Conservation (phyloP, 805 yeast genomes). For the Hemisphaericaspora nanyangensis region DNA sequence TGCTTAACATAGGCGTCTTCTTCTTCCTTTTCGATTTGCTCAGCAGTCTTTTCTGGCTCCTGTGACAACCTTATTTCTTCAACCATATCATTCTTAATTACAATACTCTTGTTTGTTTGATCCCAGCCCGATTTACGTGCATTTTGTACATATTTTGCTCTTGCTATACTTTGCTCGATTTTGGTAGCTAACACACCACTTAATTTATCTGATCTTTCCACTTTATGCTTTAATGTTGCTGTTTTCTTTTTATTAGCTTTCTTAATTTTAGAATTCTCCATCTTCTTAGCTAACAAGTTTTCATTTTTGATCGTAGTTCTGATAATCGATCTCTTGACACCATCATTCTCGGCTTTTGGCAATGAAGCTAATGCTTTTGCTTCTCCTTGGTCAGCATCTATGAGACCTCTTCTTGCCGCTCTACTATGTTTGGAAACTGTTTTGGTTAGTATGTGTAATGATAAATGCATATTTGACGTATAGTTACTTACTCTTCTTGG, state of each 20-base stretch:
- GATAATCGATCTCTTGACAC: conserved; percentile 58
- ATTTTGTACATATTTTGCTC: conserved; percentile 58
- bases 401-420: conserved; percentile 70
- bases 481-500: conserved; percentile 33
- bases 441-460: conserved; percentile 2
- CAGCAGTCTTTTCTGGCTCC: conserved; percentile 13
- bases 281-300: conserved; percentile 52
- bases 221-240: conserved; percentile 28
- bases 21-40: conserved; percentile 26
- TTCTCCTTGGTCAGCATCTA: conserved; percentile 35
- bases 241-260: conserved; percentile 28
- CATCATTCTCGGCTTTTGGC: conserved; percentile 59
- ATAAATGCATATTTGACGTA: background rate
- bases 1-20: conserved; percentile 35
- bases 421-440: conserved; percentile 64
- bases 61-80: conserved; percentile 4
- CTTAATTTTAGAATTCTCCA: conserved; percentile 37
- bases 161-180: conserved; percentile 58
- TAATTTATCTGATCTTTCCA: conserved; percentile 48
- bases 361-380: conserved; percentile 47
- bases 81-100: conserved; percentile 6
- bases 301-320: conserved; percentile 67
- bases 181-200: conserved; percentile 57
- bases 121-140: conserved; percentile 76
- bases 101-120: conserved; percentile 44